phyloP scores from a whole-genome alignment of 1,284 basidiomycete species.

The Phellopilus nigrolimitatus region DNA sequence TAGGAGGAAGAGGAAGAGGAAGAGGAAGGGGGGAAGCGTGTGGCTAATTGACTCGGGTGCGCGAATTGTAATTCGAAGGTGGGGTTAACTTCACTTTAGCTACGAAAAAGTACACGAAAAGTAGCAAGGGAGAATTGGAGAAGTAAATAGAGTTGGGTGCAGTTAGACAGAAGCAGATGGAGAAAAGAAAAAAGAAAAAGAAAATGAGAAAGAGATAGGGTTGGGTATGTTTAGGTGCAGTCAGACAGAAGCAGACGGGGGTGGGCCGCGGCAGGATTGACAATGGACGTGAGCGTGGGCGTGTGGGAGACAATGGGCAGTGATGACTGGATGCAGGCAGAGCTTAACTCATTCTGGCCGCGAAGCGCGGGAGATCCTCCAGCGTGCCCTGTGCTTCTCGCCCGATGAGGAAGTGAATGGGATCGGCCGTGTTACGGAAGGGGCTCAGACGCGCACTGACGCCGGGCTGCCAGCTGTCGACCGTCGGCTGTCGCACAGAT shows the following conservation, averaged over 20 bases:
- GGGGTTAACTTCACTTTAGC: neutral
- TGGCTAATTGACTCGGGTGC: neutral
- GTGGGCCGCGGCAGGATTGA: neutral
- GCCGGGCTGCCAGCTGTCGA: neutral
- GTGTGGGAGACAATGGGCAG: too few relatives aligned
- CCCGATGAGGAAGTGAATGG: neutral
- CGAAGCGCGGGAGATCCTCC: too few relatives aligned
- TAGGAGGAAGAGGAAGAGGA: neutral
- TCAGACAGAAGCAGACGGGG: neutral
- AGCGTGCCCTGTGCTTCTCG: too few relatives aligned
- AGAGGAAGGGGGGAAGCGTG: neutral
- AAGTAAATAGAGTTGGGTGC: too few relatives aligned
- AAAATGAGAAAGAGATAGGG: neutral
- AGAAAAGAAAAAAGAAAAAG: neutral
- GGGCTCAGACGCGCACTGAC: too few relatives aligned
- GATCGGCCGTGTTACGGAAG: too few relatives aligned
- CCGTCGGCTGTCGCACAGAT: too few relatives aligned
- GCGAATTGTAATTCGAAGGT: neutral
- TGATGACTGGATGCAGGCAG: too few relatives aligned
- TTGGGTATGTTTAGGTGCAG: neutral
- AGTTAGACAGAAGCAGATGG: neutral
- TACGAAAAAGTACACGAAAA: too few relatives aligned
- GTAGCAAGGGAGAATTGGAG: too few relatives aligned
- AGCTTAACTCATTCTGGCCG: too few relatives aligned
- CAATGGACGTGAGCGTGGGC: too few relatives aligned